Conservation (phyloP, 441 rosid species). For the Erysimum cheiri region DNA sequence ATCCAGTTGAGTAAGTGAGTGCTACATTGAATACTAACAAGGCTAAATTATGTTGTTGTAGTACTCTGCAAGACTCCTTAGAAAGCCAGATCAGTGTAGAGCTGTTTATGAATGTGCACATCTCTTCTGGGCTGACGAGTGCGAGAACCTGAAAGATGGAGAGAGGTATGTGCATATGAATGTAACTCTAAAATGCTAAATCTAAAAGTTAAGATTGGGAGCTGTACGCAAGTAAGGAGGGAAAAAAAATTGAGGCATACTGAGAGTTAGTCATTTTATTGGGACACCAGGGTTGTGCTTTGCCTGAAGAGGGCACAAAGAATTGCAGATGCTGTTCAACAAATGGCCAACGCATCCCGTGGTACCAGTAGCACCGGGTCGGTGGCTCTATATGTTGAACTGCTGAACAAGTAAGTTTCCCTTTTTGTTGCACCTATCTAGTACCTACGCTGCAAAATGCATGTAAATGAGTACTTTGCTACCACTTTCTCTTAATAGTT, state of each 20-base stretch:
- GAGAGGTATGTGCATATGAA: constrained; percentile 67
- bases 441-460: constrained; percentile 1
- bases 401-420: constrained; percentile 80
- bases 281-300: constrained; percentile 68
- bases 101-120: constrained; percentile 95
- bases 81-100: constrained; percentile 99
- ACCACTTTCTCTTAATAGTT: constrained; percentile 16
- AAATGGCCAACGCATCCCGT: constrained; percentile 80
- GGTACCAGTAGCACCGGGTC: constrained; percentile 71
- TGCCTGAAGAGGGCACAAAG: constrained; percentile 89
- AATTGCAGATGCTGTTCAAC: constrained; percentile 92
- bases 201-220: constrained; percentile 17
- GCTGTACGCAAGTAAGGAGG: background rate
- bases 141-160: constrained; percentile 88
- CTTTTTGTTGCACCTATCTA: background rate
- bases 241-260: background rate
- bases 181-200: constrained; percentile 2
- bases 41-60: constrained; percentile 48
- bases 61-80: constrained; percentile 96
- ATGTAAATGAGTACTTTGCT: background rate
- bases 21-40: constrained; percentile 2
- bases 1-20: constrained; percentile 26
- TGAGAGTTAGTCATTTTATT: constrained; percentile 11
- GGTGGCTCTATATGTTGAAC: constrained; percentile 77
- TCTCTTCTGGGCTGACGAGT: constrained; percentile 92